Evolutionary conservation across 345 rosid genomes (phyloP), one percentile per base, ranked within the genome.

Genomic region (Sisymbrium irio): DNA sequence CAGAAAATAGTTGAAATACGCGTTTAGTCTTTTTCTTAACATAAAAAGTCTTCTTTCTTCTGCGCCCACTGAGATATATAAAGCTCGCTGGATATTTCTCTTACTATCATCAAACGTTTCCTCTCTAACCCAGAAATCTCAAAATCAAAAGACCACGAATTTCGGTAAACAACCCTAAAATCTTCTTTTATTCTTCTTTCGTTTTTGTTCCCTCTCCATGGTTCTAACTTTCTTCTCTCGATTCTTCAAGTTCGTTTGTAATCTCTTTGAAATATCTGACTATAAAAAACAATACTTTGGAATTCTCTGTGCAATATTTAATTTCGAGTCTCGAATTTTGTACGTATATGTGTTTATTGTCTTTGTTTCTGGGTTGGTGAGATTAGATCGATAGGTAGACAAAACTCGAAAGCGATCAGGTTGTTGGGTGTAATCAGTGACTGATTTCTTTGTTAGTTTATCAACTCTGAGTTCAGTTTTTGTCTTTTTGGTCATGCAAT

Each of bases 151-250:
- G 57, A 37, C 0, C 61, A 12, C 2, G 8, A 37, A 14, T 51
- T 62, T 62, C 53, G 69, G 76, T 72, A 62, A 50, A 28, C 20
- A 50, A 18, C 20, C 53, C 51, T 61, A 15, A 5, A 49, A 56
- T 8, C 1, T 0, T 55, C 0, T 51, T 9, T 50, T 27, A 4
- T 14, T 3, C 10, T 64, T 18, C 11, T 22, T 30, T 37, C 17
- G 2, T 14, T 4, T 42, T 27, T 14, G n/a, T 27, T 46, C 7
- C 28, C 3, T 25, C 4, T 61, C 2, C 0, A 35, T 10, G 37
- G 18, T 59, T 69, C 36, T 58, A 9, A 13, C 1, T 36, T 25
- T 59, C 33, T 25, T 59, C 33, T 25, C 36, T 7, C 19, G 9
- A n/a, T 47, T 22, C 59, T 15, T 58, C 17, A 7, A 36, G 14